Evolutionary conservation across 2,329 filamentous ascomycete genomes (phyloP).

Genomic region (Neonectria neomacrospora): DNA sequence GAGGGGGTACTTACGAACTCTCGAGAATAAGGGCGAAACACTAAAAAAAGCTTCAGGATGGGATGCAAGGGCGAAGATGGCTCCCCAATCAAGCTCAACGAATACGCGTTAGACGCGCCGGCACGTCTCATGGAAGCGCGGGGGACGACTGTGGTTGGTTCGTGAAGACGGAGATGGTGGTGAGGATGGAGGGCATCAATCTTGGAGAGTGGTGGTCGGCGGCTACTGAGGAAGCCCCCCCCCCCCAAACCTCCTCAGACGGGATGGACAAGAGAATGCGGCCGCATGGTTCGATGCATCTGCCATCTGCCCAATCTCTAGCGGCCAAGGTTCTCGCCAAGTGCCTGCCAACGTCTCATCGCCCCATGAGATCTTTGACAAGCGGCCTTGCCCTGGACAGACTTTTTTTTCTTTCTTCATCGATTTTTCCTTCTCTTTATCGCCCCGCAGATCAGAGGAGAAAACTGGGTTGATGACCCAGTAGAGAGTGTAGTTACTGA

Average conservation of each 20-base stretch:
- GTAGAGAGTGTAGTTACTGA: constrained; percentile 4
- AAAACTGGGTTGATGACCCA: constrained; percentile 13
- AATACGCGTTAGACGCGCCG: constrained; percentile 26
- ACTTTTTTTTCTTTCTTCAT: constrained; percentile 3
- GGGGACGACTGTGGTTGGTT: constrained; percentile 19
- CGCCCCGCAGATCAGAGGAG: constrained; percentile 18
- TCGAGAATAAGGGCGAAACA: not conserved
- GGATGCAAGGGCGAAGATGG: constrained; percentile 18
- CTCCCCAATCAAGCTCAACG: constrained; percentile 7
- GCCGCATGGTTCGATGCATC: not conserved
- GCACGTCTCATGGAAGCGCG: constrained; percentile 13
- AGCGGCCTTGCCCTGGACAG: constrained; percentile 22
- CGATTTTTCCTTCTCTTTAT: constrained; percentile 11
- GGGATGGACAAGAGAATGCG: constrained; percentile 1
- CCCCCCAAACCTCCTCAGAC: not conserved
- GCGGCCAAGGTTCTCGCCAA: not conserved
- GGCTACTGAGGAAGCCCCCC: constrained; percentile 12
- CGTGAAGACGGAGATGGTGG: constrained; percentile 2
- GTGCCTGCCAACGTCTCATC: constrained; percentile 14
- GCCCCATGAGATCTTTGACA: constrained; percentile 5
- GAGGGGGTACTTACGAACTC: not conserved
- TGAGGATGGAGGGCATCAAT: constrained; percentile 14
- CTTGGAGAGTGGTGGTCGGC: constrained; percentile 6
- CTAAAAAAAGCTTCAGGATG: constrained; percentile 10
- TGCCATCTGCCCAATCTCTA: constrained; percentile 14